Evolutionary conservation across 140 eudicot genomes (phyloP).

Genomic region (Cichorium intybus): DNA sequence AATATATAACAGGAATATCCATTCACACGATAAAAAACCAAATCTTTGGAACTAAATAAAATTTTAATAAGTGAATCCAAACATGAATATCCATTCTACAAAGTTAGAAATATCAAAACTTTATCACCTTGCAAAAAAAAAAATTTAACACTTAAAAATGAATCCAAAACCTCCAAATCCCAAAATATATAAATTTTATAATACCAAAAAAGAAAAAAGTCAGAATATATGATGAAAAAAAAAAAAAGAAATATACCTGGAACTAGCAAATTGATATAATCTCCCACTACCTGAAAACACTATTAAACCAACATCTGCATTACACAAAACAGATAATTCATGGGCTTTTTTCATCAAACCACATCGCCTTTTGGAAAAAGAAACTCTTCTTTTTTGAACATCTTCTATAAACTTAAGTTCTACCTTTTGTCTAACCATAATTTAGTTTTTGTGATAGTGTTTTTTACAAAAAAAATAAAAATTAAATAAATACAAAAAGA

Average conservation of each 20-base stretch:
- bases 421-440: too few species aligned
- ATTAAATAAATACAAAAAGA: too few species aligned
- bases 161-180: constrained; percentile 18
- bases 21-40: neutral
- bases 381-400: too few species aligned
- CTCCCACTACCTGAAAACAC: constrained; percentile 34
- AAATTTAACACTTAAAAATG: constrained; percentile 8
- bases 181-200: neutral
- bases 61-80: too few species aligned
- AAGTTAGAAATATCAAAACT: neutral
- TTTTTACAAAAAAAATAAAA: too few species aligned
- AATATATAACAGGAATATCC: neutral
- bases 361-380: constrained; percentile 29
- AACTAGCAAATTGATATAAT: constrained; percentile 34
- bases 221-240: neutral
- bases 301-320: constrained; percentile 39
- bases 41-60: too few species aligned
- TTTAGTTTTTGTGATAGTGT: too few species aligned
- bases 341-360: constrained; percentile 43
- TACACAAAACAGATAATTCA: constrained; percentile 42
- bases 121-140: neutral
- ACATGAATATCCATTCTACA: neutral
- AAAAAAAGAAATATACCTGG: constrained; percentile 19
- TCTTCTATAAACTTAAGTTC: too few species aligned
- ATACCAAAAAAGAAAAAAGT: neutral